A percentile compares a stretch with the other conserved stretches of the same genome.
Evolutionary conservation across 768 basidiomycete species (phyloP).

Genomic region (Xerocomellus chrysenteron): DNA sequence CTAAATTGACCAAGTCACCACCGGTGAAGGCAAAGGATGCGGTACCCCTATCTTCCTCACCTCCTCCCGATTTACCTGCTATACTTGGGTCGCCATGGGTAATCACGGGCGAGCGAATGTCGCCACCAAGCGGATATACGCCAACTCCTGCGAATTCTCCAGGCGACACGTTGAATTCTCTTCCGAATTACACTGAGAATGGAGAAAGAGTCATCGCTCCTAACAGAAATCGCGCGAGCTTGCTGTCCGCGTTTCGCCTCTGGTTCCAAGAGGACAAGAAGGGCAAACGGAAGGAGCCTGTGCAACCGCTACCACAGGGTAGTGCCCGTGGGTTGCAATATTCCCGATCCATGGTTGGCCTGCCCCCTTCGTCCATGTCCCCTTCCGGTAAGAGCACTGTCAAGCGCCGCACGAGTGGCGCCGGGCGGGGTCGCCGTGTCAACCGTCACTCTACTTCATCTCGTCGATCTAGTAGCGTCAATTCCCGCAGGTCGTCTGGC

Average conservation of each 20-base stretch:
- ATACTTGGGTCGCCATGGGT: constrained; percentile 74
- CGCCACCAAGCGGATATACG: constrained; percentile 33
- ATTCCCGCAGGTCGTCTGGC: constrained; percentile 71
- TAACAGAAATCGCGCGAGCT: constrained; percentile 69
- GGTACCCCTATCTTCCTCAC: constrained; percentile 46
- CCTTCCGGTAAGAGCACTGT: constrained; percentile 37
- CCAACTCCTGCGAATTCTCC: constrained; percentile 55
- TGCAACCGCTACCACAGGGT: constrained; percentile 18
- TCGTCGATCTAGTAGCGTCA: constrained; percentile 86
- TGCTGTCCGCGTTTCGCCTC: constrained; percentile 80
- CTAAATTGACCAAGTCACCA: constrained; percentile 68
- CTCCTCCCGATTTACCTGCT: constrained; percentile 40
- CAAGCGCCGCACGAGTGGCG: constrained; percentile 52
- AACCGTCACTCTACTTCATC: constrained; percentile 78
- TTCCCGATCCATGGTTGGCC: constrained; percentile 25
- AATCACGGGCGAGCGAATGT: constrained; percentile 47
- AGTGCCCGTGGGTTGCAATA: constrained; percentile 23
- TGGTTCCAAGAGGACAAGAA: constrained; percentile 94
- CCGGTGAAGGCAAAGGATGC: constrained; percentile 54
- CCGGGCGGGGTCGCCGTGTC: constrained; percentile 48
- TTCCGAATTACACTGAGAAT: constrained; percentile 38
- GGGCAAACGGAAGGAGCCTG: constrained; percentile 70
- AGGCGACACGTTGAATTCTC: constrained; percentile 50
- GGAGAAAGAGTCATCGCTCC: constrained; percentile 36
- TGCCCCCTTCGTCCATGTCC: constrained; percentile 28